phyloP scores from a whole-genome alignment of 1,139 yeast species.

The Suzukiozyma palmioleophila region DNA sequence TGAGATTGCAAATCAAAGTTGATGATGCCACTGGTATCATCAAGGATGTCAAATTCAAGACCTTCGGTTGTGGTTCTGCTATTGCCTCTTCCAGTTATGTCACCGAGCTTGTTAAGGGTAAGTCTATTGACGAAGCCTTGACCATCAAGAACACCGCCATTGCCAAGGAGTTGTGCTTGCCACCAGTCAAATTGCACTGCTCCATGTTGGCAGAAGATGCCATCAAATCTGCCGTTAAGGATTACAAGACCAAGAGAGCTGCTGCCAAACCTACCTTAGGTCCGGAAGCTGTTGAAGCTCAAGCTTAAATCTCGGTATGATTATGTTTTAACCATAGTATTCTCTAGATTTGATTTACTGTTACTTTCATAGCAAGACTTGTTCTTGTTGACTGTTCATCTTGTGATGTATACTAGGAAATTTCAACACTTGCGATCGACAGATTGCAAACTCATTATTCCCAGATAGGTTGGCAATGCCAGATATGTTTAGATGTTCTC shows the following conservation, averaged over 20 bases:
- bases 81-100: conserved; percentile 94
- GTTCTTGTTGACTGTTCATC: no score
- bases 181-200: conserved; percentile 96
- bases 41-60: conserved; percentile 93
- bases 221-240: conserved; percentile 94
- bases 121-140: conserved; percentile 90
- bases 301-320: conserved; percentile 1
- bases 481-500: neutral
- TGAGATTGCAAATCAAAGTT: conserved; percentile 94
- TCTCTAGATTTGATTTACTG: no score
- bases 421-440: neutral
- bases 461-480: neutral
- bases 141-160: conserved; percentile 86
- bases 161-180: conserved; percentile 88
- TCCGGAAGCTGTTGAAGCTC: conserved; percentile 33
- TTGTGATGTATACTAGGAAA: no score
- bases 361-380: no score
- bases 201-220: conserved; percentile 99
- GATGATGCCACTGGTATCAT: conserved; percentile 86
- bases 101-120: conserved; percentile 93
- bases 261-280: conserved; percentile 47
- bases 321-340: no score
- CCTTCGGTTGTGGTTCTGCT: conserved; percentile 98
- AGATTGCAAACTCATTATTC: neutral
- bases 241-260: conserved; percentile 73